phyloP scores from a whole-genome alignment of 257 asterid species.

The Asclepias syriaca region DNA sequence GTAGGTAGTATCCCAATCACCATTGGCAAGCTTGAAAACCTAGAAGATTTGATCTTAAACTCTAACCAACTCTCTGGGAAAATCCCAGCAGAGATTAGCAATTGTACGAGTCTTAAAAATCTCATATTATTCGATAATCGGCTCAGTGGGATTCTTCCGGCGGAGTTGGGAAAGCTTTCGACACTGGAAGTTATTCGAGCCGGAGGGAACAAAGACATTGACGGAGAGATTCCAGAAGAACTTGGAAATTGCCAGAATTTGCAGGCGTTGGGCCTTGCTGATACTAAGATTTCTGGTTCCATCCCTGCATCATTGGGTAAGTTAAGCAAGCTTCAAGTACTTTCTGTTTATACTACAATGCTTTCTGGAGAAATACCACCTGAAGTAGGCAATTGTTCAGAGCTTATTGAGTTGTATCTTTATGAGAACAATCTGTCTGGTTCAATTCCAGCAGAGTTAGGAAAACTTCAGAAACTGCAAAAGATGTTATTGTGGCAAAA shows the following conservation, averaged over 20 bases:
- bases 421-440: conserved; percentile 62
- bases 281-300: conserved; percentile 55
- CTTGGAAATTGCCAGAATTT: conserved; percentile 47
- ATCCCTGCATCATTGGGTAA: conserved; percentile 56
- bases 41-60: conserved; percentile 44
- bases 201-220: conserved; percentile 66
- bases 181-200: conserved; percentile 43
- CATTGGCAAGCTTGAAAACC: conserved; percentile 45
- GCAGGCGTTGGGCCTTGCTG: conserved; percentile 60
- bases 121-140: conserved; percentile 52
- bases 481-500: conserved; percentile 66
- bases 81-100: conserved; percentile 49
- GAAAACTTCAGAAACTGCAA: conserved; percentile 63
- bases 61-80: conserved; percentile 52
- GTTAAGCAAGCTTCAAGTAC: conserved; percentile 42
- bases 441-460: conserved; percentile 49
- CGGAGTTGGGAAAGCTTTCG: conserved; percentile 43
- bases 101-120: conserved; percentile 36
- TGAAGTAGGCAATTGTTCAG: conserved; percentile 62
- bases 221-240: conserved; percentile 55
- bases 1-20: conserved; percentile 44
- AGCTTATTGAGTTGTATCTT: conserved; percentile 52
- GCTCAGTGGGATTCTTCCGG: conserved; percentile 52
- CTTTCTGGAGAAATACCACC: conserved; percentile 60
- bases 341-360: conserved; percentile 70